Evolutionary conservation across 2,329 filamentous ascomycete species (phyloP).

Genomic region (Monosporascus cannonballus): DNA sequence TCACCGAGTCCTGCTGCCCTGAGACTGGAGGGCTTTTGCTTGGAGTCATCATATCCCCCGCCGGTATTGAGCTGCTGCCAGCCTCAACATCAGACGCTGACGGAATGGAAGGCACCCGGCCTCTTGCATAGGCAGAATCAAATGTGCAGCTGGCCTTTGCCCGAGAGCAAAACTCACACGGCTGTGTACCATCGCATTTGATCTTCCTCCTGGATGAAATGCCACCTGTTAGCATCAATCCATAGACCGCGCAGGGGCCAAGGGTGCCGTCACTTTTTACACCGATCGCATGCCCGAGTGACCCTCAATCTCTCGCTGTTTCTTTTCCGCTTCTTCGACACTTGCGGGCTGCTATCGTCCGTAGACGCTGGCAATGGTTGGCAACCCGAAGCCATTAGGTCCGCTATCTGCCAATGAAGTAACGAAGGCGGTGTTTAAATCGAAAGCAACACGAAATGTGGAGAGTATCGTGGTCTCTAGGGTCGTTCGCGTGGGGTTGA

Average conservation of each 20-base stretch:
- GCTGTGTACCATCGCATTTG: conserved; percentile 32
- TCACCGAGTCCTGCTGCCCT: no score
- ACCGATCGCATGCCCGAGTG: conserved; percentile 41
- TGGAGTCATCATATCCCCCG: no score
- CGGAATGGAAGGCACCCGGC: conserved; percentile 34
- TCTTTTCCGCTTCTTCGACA: conserved; percentile 8
- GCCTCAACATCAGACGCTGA: conserved; percentile 7
- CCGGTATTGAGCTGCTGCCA: background rate
- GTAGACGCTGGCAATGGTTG: no score
- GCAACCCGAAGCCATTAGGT: no score
- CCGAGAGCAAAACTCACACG: conserved; percentile 29
- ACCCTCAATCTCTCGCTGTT: conserved; percentile 32
- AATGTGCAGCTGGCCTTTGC: conserved; percentile 36
- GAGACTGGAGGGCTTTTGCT: no score
- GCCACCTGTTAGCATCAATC: no score
- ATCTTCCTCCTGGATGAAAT: conserved; percentile 27
- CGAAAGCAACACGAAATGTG: no score
- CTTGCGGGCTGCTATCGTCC: no score
- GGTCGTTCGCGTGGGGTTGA: no score
- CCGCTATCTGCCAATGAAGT: no score
- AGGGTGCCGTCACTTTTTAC: conserved; percentile 33
- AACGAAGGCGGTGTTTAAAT: no score
- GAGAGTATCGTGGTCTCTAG: no score
- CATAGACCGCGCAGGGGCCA: background rate
- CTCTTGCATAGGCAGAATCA: conserved; percentile 42